Base-by-base conservation (phyloP, 2,329 filamentous ascomycete species). In the Elsinoe perseae region DNA sequence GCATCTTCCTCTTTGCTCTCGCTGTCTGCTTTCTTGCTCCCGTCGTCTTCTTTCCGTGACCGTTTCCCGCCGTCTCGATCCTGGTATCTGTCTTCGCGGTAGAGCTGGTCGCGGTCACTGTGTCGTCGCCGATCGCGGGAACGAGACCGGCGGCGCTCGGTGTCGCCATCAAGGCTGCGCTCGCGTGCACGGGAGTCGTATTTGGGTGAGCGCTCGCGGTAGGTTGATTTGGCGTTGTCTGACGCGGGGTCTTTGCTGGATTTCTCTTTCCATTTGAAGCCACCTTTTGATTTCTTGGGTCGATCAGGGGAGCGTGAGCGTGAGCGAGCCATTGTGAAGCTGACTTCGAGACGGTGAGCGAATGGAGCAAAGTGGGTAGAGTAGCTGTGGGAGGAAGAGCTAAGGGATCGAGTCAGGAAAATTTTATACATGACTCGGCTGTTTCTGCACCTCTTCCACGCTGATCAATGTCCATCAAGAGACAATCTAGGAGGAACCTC, bases 71-170 rank as follows among this genome's bases (percentile, higher is more conserved):
- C 42, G 4, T 72, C 65, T 9, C 69, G 69, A 4, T 72, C 65
- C 9, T 68, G 69, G 54, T 73, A 68, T 36, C 69, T 64, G 57
- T 75, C 71, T 16, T 72, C 69, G 18, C 66, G 64, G 40, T 71
- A 68, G 9, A 67, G 65, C 43, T 67, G 66, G 48, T 52, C 48
- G 42, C 67, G 64, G 40, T 63, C 56, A 40, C 59, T 55, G 38
- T 52, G 28, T 28, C 67, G 64, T 36, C 64, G 57, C 1, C 38
- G 12, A 14, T 54, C 43, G 4, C 60, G 44, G 8, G 28, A 27
- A 23, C 50, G 48, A 36, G 54, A 50, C 28, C 16, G 44, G 3
- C 32, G 46, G 3, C 60, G 60, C 20, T 64, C 59, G 56, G 44
- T 27, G 10, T 59, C 52, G 12, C 36, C 38, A 7, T 59, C 36